These are phyloP conservation scores for Botrytis cinerea DNA, from an alignment of 2,329 filamentous ascomycete genomes.

Conservation along the genomic window DNA sequence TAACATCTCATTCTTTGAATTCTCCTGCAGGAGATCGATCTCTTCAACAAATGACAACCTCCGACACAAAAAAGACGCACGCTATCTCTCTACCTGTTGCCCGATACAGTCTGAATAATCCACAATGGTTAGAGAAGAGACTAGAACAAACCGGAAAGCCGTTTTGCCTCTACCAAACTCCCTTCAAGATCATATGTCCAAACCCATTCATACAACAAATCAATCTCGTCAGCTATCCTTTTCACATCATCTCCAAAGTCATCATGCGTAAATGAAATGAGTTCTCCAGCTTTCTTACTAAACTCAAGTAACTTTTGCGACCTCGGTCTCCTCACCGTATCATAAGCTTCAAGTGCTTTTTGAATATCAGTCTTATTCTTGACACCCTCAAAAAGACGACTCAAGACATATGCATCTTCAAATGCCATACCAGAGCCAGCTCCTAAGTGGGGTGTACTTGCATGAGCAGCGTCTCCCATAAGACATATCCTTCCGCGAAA, in stretches of 20 bases:
- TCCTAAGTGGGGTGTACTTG: slow-evolving; percentile 60
- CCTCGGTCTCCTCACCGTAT: slow-evolving; percentile 46
- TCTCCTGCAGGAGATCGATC: background rate
- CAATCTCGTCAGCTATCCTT: slow-evolving; percentile 42
- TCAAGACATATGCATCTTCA: slow-evolving; percentile 52
- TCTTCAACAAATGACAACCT: background rate
- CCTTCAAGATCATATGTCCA: slow-evolving; percentile 40
- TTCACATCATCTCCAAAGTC: slow-evolving; percentile 42
- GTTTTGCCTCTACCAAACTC: slow-evolving; percentile 42
- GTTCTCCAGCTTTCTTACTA: slow-evolving; percentile 39
- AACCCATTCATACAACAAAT: slow-evolving; percentile 40
- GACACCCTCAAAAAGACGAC: slow-evolving; percentile 48
- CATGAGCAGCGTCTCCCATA: slow-evolving; percentile 66
- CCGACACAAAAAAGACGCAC: background rate
- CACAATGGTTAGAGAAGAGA: background rate
- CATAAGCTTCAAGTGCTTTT: slow-evolving; percentile 50
- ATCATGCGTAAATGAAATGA: slow-evolving; percentile 43
- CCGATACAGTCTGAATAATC: background rate
- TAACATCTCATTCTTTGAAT: background rate
- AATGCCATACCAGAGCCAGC: slow-evolving; percentile 60
- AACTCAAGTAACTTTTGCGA: slow-evolving; percentile 27
- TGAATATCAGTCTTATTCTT: slow-evolving; percentile 40
- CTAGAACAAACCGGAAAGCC: slow-evolving; percentile 12
- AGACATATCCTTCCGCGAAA: slow-evolving; percentile 43
- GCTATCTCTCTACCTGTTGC: background rate